Base-by-base conservation (phyloP, 2,329 filamentous ascomycete species). In the Neophaeococcomyces mojaviensis region DNA sequence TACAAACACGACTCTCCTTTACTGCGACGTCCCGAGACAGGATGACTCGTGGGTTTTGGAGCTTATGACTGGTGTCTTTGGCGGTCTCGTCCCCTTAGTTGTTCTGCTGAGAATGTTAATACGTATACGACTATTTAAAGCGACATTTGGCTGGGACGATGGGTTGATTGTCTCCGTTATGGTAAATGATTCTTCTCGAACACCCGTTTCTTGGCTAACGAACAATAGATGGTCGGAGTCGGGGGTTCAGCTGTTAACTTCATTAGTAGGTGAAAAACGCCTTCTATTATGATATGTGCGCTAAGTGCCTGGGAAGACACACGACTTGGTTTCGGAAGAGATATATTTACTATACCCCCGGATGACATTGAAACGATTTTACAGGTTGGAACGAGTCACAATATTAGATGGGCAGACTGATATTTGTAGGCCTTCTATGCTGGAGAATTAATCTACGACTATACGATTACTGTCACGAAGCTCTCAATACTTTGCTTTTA, bases 271-370 rank as follows among this genome's bases (percentile, higher is more conserved):
- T 36, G 15, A 16, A n/a, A 16, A 36, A 16, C 19, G 33, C 33
- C 15, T 8, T 36, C 6, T 16, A 36, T 36, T n/a, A 16, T 7
- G 8, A 8, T 7, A 16, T 36, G 8, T 8, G 15, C 7, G 33
- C 33, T 36, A 16, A 36, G 12, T 36, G 7, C 19, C 6, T 8
- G 33, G 33, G 33, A 8, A 36, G 33, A 8, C 33, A 16, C 33
- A 16, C 7, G 15, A 12, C 48, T 60, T 36, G 70, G 69, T 2
- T 59, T 72, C 3, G 69, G 70, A 7, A 59, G 57, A 20, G 68
- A 73, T 47, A 67, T 72, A 50, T 73, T 69, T 69, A 66, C 61
- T 26, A 57, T 73, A 3, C 57, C 63, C 1, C 63, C 64, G 18
- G 3, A 19, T 24, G 4, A 35, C 16, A 39, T 46, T 36, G 22